Conservation (phyloP, 192 early-diverging fungal species). For the Lobosporangium transversale region DNA sequence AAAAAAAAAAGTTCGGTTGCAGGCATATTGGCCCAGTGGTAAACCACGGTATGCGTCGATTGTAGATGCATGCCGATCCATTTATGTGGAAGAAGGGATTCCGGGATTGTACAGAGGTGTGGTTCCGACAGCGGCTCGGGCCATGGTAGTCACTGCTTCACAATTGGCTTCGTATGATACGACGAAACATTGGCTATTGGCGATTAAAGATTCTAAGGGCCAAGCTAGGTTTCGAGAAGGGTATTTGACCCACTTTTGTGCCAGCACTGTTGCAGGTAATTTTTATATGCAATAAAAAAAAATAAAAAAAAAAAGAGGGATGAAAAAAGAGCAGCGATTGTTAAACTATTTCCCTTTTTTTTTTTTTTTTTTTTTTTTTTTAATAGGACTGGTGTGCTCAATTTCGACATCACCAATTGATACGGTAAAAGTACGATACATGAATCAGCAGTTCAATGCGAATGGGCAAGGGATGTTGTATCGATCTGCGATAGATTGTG, state of each 20-base stretch:
- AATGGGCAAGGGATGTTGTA: conserved; percentile 36
- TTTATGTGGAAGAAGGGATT: conserved; percentile 49
- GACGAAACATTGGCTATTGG: conserved; percentile 57
- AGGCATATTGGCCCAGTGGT: conserved; percentile 48
- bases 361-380: conserved; percentile 5
- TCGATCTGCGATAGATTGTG: conserved; percentile 37
- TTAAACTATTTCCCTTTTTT: no score
- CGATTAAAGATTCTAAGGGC: conserved; percentile 13
- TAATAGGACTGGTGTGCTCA: conserved; percentile 44
- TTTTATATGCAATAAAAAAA: not conserved
- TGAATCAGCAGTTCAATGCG: conserved; percentile 53
- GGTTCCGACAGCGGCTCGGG: conserved; percentile 56
- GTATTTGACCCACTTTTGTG: conserved; percentile 46
- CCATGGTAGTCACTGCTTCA: conserved; percentile 59
- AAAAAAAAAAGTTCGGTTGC: conserved; percentile 51
- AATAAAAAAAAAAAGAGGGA: no score
- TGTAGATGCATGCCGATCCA: conserved; percentile 31
- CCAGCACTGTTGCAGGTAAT: conserved; percentile 55
- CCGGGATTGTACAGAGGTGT: conserved; percentile 60
- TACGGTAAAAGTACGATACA: conserved; percentile 51
- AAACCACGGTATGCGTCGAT: conserved; percentile 46
- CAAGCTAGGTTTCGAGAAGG: conserved; percentile 47
- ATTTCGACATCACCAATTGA: conserved; percentile 51
- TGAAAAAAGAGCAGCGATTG: no score
- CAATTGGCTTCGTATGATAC: conserved; percentile 64